Percentiles rank a stretch among this genome's conserved stretches.
Evolutionary conservation across 2,329 filamentous ascomycete genomes (phyloP).

Genomic region (Apiospora rasikravindrae): DNA sequence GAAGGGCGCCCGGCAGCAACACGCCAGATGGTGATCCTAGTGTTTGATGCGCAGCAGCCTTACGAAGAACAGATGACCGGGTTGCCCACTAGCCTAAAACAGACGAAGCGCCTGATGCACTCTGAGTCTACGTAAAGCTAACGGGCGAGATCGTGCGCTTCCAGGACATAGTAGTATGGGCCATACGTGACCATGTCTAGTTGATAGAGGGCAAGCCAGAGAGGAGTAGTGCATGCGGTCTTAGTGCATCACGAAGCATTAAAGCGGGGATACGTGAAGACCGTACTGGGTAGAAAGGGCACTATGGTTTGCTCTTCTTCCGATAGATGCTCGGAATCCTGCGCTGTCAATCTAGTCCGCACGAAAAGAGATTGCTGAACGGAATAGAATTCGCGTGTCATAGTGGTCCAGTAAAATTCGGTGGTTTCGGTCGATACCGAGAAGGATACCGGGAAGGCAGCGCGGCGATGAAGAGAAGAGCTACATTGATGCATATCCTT

Average conservation of each 20-base stretch:
- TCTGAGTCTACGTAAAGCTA: slow-evolving; percentile 43
- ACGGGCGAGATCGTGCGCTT: slow-evolving; percentile 37
- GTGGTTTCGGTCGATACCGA: too few relatives aligned
- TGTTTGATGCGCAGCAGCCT: slow-evolving; percentile 36
- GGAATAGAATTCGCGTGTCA: slow-evolving; percentile 58
- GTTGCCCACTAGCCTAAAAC: slow-evolving; percentile 21
- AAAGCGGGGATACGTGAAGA: too few relatives aligned
- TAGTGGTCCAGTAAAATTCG: slow-evolving; percentile 41
- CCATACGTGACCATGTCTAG: slow-evolving; percentile 40
- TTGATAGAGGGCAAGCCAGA: slow-evolving; percentile 28
- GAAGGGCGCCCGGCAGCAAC: not conserved
- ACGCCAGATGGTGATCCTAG: slow-evolving; percentile 35
- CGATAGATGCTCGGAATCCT: slow-evolving; percentile 43
- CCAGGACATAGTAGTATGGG: slow-evolving; percentile 47
- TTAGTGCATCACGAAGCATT: slow-evolving; percentile 36
- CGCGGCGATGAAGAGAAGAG: too few relatives aligned
- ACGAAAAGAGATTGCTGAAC: slow-evolving; percentile 54
- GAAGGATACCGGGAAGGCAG: too few relatives aligned
- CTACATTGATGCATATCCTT: slow-evolving; percentile 49
- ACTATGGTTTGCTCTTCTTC: slow-evolving; percentile 39
- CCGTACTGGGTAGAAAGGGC: slow-evolving; percentile 29
- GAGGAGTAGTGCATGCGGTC: slow-evolving; percentile 37
- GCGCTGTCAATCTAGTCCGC: slow-evolving; percentile 43
- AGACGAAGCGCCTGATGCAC: slow-evolving; percentile 33
- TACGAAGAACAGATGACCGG: slow-evolving; percentile 20